Percentiles rank a stretch among this genome's conserved stretches.
These are phyloP conservation scores for Aspergillus candidus DNA, from an alignment of 2,329 filamentous ascomycete species.

Conservation along the genomic window DNA sequence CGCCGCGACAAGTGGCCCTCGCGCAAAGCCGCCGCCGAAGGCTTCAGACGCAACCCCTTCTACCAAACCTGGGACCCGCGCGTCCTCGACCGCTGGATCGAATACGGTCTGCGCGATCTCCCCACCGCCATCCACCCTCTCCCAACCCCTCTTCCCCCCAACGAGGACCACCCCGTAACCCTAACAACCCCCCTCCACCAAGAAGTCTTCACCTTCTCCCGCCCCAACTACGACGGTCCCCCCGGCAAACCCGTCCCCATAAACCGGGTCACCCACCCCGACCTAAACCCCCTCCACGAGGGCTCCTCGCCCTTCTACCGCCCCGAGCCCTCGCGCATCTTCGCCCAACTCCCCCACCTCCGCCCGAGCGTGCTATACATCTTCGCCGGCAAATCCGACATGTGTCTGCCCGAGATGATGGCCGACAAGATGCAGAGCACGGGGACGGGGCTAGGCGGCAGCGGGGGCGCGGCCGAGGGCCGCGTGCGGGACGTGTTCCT, in stretches of 20 bases:
- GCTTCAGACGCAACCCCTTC: constrained; percentile 65
- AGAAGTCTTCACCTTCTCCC: constrained; percentile 58
- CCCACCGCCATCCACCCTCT: constrained; percentile 51
- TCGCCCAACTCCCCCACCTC: constrained; percentile 37
- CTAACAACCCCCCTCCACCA: constrained; percentile 77
- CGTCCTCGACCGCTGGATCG: constrained; percentile 67
- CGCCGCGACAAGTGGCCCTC: constrained; percentile 81
- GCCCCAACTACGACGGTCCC: constrained; percentile 56
- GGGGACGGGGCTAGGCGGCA: constrained; percentile 35
- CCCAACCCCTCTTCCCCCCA: constrained; percentile 8
- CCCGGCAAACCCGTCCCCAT: constrained; percentile 28
- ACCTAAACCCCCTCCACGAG: constrained; percentile 33
- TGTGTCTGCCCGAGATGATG: constrained; percentile 34
- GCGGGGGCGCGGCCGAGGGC: constrained; percentile 56
- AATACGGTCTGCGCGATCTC: constrained; percentile 67
- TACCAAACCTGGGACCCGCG: constrained; percentile 77
- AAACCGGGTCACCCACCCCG: constrained; percentile 41
- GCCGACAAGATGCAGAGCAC: constrained; percentile 39
- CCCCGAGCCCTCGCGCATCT: constrained; percentile 35
- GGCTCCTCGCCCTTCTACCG: constrained; percentile 40
- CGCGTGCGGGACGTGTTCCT: constrained; percentile 62
- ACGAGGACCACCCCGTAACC: constrained; percentile 52
- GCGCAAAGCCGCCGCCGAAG: constrained; percentile 58
- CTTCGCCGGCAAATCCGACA: constrained; percentile 39
- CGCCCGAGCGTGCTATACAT: constrained; percentile 43